Base-by-base conservation (phyloP, 2,329 filamentous ascomycete species). In the Colletotrichum nymphaeae region DNA sequence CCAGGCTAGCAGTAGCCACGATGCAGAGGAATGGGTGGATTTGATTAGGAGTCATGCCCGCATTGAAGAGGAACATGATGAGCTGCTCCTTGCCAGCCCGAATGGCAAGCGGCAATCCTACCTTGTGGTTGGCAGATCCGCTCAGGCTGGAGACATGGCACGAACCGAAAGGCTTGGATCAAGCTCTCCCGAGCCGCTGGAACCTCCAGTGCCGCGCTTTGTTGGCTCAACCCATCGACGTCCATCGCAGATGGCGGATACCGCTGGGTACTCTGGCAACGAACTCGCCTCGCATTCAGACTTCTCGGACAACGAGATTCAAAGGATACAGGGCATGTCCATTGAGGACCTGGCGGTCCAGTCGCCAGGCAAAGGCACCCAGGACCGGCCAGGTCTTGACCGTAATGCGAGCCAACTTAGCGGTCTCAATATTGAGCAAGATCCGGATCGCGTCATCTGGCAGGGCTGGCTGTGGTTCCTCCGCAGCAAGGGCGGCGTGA, bases 401-500 rank as follows among this genome's bases (percentile, higher is more conserved):
- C 87, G 89, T 58, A 93, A 92, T 66, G 80, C 86, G 9, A 93
- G 90, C 80, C 92, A 94, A 78, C 82, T 88, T 64, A 93, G 92
- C 77, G 90, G 87, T 65, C 81, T 86, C 76, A 84, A 85, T 72
- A 77, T 86, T 53, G 88, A 93, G 67, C 86, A 88, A 68, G 94
- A 97, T 75, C 92, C 93, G 1, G 95, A 98, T 81, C 93, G 95
- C 30, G 93, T 98, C n/a, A 90, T 98, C 57, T 98, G 94, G 89
- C 95, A 98, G 80, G 95, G 96, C 64, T 95, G 95, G 88, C 90
- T 98, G 37, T 93, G 94, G 82, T 91, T 95, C 74, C 89, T 98
- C 69, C 95, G 94, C 78, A 94, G 92, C 74, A 95, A 95, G 78
- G 89, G 93, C 26, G 95, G 95, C 9, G 87, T 99, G 67, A 92